A percentile compares a stretch with the other conserved stretches of the same genome.
These are phyloP conservation scores for Ustilago bromivora DNA, from an alignment of 1,284 basidiomycete species.

Conservation along the genomic window DNA sequence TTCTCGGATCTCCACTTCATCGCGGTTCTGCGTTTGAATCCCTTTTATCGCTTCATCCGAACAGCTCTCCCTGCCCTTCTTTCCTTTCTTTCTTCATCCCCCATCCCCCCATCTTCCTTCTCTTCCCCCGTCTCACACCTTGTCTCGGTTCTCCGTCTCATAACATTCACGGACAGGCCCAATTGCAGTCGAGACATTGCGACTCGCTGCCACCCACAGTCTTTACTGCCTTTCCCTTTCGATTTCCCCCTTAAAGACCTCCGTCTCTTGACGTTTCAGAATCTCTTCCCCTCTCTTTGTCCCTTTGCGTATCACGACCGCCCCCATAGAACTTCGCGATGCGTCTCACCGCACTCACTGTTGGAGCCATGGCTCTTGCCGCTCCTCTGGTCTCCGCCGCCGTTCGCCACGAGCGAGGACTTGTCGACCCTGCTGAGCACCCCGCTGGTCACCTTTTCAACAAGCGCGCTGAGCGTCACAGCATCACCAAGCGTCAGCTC, in stretches of 20 bases:
- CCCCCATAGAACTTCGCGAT: constrained; percentile 17
- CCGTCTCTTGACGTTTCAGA: not conserved
- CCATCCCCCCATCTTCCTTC: constrained; percentile 6
- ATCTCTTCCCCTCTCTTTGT: not conserved
- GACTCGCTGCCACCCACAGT: constrained; percentile 29
- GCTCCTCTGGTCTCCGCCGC: constrained; percentile 40
- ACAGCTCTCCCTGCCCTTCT: not conserved
- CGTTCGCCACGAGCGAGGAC: constrained; percentile 33
- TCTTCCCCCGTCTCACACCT: not conserved
- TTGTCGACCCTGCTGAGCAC: constrained; percentile 41
- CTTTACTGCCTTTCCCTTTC: constrained; percentile 29
- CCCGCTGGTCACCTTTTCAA: constrained; percentile 50
- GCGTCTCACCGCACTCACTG: constrained; percentile 41
- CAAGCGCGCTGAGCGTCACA: constrained; percentile 41
- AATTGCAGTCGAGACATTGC: constrained; percentile 18
- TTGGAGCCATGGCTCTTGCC: constrained; percentile 47
- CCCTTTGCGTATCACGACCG: not conserved
- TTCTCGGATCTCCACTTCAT: not conserved
- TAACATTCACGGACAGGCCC: constrained; percentile 5
- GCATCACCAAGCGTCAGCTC: constrained; percentile 48
- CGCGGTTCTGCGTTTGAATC: not conserved
- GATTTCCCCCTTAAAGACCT: constrained; percentile 9
- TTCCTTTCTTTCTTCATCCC: not conserved
- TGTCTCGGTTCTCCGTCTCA: constrained; percentile 5
- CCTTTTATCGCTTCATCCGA: not conserved